Percentiles rank a stretch among this genome's conserved stretches.
These are phyloP conservation scores for Blastosporella zonata DNA, from an alignment of 1,284 basidiomycete genomes.

Conservation along the genomic window DNA sequence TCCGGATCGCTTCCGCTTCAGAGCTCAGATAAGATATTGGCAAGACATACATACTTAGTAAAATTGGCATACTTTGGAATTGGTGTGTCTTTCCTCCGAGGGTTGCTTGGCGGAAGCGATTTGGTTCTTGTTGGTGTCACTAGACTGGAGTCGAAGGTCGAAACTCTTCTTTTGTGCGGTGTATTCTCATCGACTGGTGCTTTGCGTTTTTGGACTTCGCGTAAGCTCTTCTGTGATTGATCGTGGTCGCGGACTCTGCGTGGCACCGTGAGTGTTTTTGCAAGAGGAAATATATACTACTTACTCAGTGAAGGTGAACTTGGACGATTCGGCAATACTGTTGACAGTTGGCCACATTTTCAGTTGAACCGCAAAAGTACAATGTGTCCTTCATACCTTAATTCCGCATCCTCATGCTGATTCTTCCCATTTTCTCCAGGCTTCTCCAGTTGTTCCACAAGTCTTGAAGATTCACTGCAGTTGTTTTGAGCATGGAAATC, in stretches of 20 bases:
- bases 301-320: no score
- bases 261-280: no score
- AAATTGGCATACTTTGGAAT: not conserved
- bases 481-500: not conserved
- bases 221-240: not conserved
- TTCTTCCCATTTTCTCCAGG: no score
- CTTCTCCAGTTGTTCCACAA: no score
- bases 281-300: no score
- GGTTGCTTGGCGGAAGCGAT: not conserved
- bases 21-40: not conserved
- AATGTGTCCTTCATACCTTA: no score
- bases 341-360: no score
- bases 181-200: not conserved
- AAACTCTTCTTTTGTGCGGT: conserved; percentile 4
- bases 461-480: no score
- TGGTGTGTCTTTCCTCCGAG: not conserved
- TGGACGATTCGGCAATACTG: no score
- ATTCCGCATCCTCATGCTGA: no score
- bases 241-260: not conserved
- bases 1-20: not conserved
- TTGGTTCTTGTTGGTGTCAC: not conserved
- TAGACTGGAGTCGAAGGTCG: not conserved
- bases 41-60: not conserved
- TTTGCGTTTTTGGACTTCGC: conserved; percentile 9
- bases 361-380: no score